phyloP scores from a whole-genome alignment of 352 stramenopile species.

The Phytopythium cucurbitacearum region DNA sequence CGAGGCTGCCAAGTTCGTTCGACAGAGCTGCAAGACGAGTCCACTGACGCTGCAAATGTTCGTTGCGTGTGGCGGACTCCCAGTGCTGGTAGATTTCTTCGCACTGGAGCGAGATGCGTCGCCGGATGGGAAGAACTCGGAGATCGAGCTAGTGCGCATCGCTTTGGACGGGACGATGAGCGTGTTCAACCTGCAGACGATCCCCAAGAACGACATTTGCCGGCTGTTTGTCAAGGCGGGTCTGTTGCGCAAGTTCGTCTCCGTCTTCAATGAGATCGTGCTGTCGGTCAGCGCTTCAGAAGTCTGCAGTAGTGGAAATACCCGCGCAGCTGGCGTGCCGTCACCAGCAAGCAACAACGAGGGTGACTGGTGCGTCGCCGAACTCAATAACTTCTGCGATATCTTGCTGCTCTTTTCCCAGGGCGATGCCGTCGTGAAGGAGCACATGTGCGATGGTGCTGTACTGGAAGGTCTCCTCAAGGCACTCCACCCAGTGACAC shows the following conservation, averaged over 20 bases:
- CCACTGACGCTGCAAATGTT: conserved; percentile 91
- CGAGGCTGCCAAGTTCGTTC: conserved; percentile 86
- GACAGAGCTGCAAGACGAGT: conserved; percentile 86
- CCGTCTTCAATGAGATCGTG: conserved; percentile 82
- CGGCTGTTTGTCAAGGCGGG: conserved; percentile 92
- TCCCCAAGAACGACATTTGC: conserved; percentile 93
- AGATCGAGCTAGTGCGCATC: conserved; percentile 71
- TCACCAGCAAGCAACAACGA: conserved; percentile 1
- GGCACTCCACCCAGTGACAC: conserved; percentile 35
- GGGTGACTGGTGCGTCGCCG: conserved; percentile 48
- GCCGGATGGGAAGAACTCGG: neutral
- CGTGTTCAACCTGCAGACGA: conserved; percentile 90
- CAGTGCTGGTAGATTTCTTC: conserved; percentile 83
- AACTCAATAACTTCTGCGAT: conserved; percentile 81
- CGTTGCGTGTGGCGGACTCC: conserved; percentile 87
- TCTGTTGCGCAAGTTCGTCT: conserved; percentile 84
- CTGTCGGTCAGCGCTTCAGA: conserved; percentile 19
- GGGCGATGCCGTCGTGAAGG: conserved; percentile 89
- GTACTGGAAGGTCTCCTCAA: conserved; percentile 68
- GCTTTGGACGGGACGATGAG: conserved; percentile 88
- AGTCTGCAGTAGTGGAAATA: neutral
- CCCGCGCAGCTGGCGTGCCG: neutral
- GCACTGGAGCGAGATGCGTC: conserved; percentile 16
- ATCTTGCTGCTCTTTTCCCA: conserved; percentile 91
- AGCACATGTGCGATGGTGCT: conserved; percentile 87